Evolutionary conservation across 2,329 filamentous ascomycete species (phyloP).

Genomic region (Leptographium wingfieldii): DNA sequence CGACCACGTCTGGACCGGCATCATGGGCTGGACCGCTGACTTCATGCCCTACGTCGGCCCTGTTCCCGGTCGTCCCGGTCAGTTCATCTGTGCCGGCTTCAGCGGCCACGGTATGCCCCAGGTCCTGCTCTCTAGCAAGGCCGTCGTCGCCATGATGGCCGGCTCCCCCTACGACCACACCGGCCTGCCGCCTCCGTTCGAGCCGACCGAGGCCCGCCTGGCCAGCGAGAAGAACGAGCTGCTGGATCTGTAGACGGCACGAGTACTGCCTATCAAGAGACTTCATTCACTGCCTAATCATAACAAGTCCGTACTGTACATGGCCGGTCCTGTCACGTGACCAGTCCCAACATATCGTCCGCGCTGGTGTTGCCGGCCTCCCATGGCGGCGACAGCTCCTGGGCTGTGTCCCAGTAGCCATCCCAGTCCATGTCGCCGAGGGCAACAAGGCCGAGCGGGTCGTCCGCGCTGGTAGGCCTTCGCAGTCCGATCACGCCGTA

Average conservation of each 20-base stretch:
- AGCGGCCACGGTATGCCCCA: constrained; percentile 39
- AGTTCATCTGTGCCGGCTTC: constrained; percentile 36
- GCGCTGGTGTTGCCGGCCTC: background rate
- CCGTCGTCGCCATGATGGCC: constrained; percentile 25
- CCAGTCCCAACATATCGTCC: background rate
- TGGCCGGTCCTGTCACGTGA: background rate
- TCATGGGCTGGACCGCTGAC: constrained; percentile 31
- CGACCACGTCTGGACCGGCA: constrained; percentile 23
- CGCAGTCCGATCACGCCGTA: background rate
- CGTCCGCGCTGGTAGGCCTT: background rate
- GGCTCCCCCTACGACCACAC: background rate
- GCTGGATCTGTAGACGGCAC: background rate
- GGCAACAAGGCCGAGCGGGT: background rate
- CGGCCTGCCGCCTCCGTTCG: background rate
- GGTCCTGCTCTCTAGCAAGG: constrained; percentile 27
- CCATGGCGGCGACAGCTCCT: background rate
- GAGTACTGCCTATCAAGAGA: too few relatives aligned
- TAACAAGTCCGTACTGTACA: background rate
- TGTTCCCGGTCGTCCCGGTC: constrained; percentile 25
- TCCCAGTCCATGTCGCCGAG: constrained; percentile 2
- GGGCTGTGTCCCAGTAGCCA: background rate
- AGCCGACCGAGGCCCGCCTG: background rate
- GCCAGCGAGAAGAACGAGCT: background rate
- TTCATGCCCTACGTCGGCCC: constrained; percentile 29
- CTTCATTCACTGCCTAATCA: background rate